Evolutionary conservation across 208 protist genomes (phyloP).

Genomic region (Trypanosoma mega): DNA sequence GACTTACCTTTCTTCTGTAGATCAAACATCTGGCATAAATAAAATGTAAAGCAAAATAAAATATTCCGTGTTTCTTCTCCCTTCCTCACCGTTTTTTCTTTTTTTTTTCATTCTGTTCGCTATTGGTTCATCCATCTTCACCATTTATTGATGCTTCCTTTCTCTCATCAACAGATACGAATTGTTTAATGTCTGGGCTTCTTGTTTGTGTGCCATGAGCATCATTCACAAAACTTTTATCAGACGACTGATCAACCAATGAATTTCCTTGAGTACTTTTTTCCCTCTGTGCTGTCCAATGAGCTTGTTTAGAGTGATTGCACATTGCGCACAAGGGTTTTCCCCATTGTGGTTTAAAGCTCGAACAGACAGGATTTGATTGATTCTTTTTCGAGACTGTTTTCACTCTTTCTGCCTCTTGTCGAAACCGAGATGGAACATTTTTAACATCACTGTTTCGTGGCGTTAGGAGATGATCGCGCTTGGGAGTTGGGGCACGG

Average conservation of each 20-base stretch:
- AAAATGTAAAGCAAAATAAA: slow-evolving; percentile 2
- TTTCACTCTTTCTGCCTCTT: slow-evolving; percentile 24
- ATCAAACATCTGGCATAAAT: slow-evolving; percentile 2
- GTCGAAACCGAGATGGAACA: slow-evolving; percentile 17
- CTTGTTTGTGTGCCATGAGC: background rate
- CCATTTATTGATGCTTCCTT: too few relatives aligned
- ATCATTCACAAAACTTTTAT: background rate
- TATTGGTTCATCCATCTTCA: too few relatives aligned
- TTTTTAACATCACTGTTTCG: background rate
- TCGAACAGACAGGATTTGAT: slow-evolving; percentile 13
- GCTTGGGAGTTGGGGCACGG: slow-evolving; percentile 10
- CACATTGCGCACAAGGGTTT: slow-evolving; percentile 28
- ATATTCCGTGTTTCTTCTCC: background rate
- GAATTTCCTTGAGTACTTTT: background rate
- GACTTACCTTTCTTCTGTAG: too few relatives aligned
- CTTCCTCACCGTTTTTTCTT: too few relatives aligned
- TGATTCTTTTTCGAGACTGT: slow-evolving; percentile 10
- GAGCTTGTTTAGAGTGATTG: slow-evolving; percentile 27
- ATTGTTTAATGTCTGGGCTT: background rate
- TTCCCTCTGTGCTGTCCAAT: slow-evolving; percentile 8
- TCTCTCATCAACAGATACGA: background rate
- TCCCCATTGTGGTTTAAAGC: slow-evolving; percentile 36
- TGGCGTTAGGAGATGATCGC: background rate
- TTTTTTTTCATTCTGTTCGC: too few relatives aligned
- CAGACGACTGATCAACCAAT: background rate